Base-by-base conservation (phyloP, 148 eudicot species). In the Camellia lanceoleosa region DNA sequence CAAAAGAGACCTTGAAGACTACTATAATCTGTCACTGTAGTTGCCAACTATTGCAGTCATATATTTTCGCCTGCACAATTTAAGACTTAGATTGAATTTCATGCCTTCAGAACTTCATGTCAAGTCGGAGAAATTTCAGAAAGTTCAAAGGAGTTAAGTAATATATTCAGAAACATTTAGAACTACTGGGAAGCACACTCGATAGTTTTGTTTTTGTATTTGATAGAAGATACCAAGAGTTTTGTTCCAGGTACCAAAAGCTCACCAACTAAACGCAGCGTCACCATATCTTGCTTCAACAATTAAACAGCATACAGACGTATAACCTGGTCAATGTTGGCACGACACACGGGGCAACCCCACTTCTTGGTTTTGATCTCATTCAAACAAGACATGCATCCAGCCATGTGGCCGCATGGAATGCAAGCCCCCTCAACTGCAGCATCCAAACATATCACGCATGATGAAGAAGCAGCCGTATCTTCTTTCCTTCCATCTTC, bases 321-420 rank as follows among this genome's bases (percentile, higher is more conserved):
- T 42, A 96, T 81, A 66, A 96, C 81, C 74, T 93, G 98, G 82
- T 90, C 94, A 30, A 96, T 92, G 75, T 89, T 86, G 81, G 98
- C 74, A 23, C 99, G 95, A 67, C 98, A 96, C n/a, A 96, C 94
- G 16, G 98, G 99, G 83, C 98, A 94, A 20, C 99, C 99, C 92
- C 90, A 91, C 20, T 91, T 93, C 81, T 93, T 96, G 71, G 67
- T 87, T 80, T 90, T 90, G 44, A 96, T 80, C 80, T 92, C 98
- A 71, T 82, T 90, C 90, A 96, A 87, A 86, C 99, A 96, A 15
- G 92, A 84, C 90, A 96, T 92, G 87, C 99, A 96, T 42, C 99
- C 99, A 71, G 92, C 93, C 99, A 96, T 89, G 85, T 96, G 99
- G 38, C 99, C 99, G 75, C 99, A 96, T 4, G 99, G 99, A 4